Conservation (phyloP, 768 basidiomycete genomes). For the Suillus bovinus region DNA sequence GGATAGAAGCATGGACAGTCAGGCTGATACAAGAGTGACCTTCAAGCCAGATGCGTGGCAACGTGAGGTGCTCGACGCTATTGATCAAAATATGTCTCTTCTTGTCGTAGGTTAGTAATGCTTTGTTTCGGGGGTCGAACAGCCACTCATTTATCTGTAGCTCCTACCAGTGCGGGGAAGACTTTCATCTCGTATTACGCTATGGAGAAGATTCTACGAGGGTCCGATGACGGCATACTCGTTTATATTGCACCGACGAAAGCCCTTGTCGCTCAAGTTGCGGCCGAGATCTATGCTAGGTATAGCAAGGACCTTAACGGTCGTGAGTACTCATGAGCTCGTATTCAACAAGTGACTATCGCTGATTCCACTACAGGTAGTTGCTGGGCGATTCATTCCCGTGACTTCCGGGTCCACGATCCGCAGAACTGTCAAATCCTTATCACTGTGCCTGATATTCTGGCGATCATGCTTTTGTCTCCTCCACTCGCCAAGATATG, state of each 20-base stretch:
- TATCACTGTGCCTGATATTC: constrained; percentile 71
- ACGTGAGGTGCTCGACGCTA: constrained; percentile 58
- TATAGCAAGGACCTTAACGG: constrained; percentile 56
- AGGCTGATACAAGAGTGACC: constrained; percentile 53
- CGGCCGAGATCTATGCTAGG: constrained; percentile 72
- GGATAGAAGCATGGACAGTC: constrained; percentile 71
- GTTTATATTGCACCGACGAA: constrained; percentile 79
- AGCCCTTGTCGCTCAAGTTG: constrained; percentile 69
- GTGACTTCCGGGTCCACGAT: constrained; percentile 63
- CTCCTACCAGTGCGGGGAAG: constrained; percentile 73
- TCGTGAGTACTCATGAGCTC: constrained; percentile 33
- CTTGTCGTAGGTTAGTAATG: constrained; percentile 60
- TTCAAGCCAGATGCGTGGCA: constrained; percentile 78
- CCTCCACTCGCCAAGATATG: constrained; percentile 61
- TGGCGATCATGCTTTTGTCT: constrained; percentile 68
- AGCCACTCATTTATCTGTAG: constrained; percentile 31
- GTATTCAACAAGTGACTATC: background rate
- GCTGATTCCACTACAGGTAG: constrained; percentile 40
- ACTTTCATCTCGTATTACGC: constrained; percentile 80
- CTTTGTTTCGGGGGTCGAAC: background rate
- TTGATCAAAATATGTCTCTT: constrained; percentile 59
- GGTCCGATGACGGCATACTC: constrained; percentile 64
- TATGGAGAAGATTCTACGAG: constrained; percentile 66
- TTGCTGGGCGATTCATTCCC: constrained; percentile 66
- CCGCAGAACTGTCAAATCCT: constrained; percentile 70